Evolutionary conservation across 208 protist species (phyloP), one percentile per base, ranked within the genome.

Genomic region (Leishmania martiniquensis): DNA sequence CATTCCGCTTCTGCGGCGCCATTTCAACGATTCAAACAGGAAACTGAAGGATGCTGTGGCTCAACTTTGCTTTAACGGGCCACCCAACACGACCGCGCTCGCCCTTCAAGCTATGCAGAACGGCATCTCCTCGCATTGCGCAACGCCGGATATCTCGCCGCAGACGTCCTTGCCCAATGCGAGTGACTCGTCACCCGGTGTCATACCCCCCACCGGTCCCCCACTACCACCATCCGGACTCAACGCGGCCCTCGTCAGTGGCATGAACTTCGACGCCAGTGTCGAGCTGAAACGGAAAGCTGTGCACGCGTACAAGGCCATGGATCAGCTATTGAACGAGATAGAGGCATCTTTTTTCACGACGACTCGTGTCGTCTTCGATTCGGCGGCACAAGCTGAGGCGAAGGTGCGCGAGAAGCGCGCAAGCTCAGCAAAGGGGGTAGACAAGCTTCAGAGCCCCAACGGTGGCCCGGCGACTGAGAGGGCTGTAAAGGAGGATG

Each of bases 1-100:
- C 60, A 81, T 97, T 47, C 93, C 93, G 0, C 86, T 97, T 17
- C 72, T 95, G 29, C 88, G 91, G n/a, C 91, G 91, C 13, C 89
- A 95, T 89, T 97, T 95, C 84, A 95, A 97, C 71, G 91, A 95
- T 80, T 86, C 81, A 22, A 89, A 95, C 76, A 91, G 82, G 72
- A 68, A 72, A 49, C 75, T 94, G 72, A 94, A 94, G 83, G 90
- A 94, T 54, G 69, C 85, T 1, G 70, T 94, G 39, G 79, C 81
- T 44, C 77, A 89, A 72, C 62, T 88, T 12, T 89, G 84, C 72
- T 87, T 91, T 25, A 75, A 90, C 22, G 83, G 77, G 1, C 88
- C 88, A 54, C 83, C 83, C n/a, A 74, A 83, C 74, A 75, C 78
- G 37, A 87, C 84, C 20, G 71, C 74, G 9, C 75, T 76, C 29